Evolutionary conservation across 306 rosid genomes (phyloP), one percentile per base, ranked within the genome.

Genomic region (Lathyrus tuberosus): DNA sequence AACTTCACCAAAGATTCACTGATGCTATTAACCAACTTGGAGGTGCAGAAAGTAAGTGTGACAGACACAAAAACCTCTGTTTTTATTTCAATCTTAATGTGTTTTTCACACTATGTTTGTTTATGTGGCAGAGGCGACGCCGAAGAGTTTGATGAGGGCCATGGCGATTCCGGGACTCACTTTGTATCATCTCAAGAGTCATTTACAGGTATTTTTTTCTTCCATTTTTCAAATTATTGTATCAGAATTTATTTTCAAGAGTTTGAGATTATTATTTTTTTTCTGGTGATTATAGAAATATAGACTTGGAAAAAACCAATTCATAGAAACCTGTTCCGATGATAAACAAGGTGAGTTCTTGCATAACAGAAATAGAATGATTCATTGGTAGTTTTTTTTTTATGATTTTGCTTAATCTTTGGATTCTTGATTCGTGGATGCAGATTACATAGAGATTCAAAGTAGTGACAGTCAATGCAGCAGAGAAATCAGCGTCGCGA

Each of bases 131-230:
- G 99, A 91, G 65, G 99, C 97, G 31, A 95, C 99, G 1, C 99
- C 99, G 15, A 95, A 95, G 90, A 85, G 88, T 77, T 78, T 95
- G 78, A 87, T 84, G 99, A 87, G 95, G 75, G 77, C 78, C 72
- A 89, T 95, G 99, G 93, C 90, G 30, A 83, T 95, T 78, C 86
- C 90, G 61, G 97, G 99, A 43, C 91, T 95, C 24, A 95, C 95
- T 80, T 78, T 95, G 74, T 91, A 95, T 85, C 99, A 95, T 76
- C 82, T 95, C 14, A 95, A 95, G 90, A 95, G 99, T 84, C 99
- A 95, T 81, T 91, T 95, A 67, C 99, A 95, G 96, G 99, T 79
- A 75, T 17, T 70, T 75, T 38, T 78, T 79, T 16, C 70, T 75
- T n/a, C 42, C 56, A 41, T 62, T 44, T 44, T 67, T 48, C 4